Evolutionary conservation across 1,284 basidiomycete species (phyloP), one percentile per base, ranked within the genome.

Genomic region (Cystobasidium sp.): DNA sequence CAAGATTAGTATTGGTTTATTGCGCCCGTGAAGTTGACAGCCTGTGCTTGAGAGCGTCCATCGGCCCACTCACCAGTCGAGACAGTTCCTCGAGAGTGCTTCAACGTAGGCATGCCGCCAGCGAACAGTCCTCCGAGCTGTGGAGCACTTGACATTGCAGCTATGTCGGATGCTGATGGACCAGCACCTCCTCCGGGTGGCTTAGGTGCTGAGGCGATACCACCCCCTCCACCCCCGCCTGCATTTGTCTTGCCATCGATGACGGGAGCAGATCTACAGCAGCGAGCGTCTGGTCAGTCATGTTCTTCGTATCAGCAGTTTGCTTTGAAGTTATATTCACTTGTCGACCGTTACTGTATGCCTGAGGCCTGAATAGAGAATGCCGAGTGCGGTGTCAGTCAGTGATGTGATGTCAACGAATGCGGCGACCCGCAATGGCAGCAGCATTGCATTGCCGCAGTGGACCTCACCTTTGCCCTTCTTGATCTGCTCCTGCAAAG

Each of bases 71-170:
- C 55, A 71, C 69, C 69, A 14, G 69, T 71, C 9, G 56, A 61
- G 22, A 71, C 69, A 10, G 46, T 55, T 14, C 69, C 69, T 7
- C 39, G 18, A 20, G 69, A 62, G 41, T 46, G 59, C 61, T 64
- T 71, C 18, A 71, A 39, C 2, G 22, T 71, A 12, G 69, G 69
- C 69, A 71, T 71, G 20, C 69, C 69, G 8, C 69, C 69, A 52
- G 69, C 69, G 39, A 71, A 71, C 31, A 71, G 46, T 12, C 69
- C 69, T n/a, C 69, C 69, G 1, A 71, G 61, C 61, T 71, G 69
- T 16, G 69, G 69, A 22, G 69, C 69, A n/a, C 55, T 58, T 44
- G 58, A 12, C 69, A 71, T 71, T 43, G 58, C 59, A 22, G 69
- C 49, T 4, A 71, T 43, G 9, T 46, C 69, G 6, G 44, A 24